These are phyloP conservation scores for Populus pruinosa DNA, from an alignment of 345 rosid species.

Conservation along the genomic window DNA sequence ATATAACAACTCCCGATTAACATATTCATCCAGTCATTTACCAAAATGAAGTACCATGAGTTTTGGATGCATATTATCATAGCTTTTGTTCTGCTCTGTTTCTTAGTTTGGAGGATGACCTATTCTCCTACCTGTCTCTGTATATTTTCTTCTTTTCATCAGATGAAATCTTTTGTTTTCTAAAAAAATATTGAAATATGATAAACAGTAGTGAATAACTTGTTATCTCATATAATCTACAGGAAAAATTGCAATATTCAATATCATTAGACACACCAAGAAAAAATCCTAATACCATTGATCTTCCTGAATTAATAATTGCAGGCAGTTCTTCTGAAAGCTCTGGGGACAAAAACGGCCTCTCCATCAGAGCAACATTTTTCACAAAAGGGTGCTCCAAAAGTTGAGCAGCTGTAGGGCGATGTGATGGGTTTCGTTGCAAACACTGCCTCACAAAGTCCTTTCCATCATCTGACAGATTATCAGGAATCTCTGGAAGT, in stretches of 20 bases:
- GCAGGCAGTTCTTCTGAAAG: constrained; percentile 37
- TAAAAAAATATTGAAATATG: too few species aligned
- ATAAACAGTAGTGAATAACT: too few species aligned
- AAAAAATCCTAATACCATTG: constrained; percentile 40
- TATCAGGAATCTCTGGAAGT: constrained; percentile 69
- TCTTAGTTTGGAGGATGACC: neutral
- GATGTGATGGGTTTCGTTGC: constrained; percentile 55
- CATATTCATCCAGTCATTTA: neutral
- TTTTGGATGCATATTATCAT: neutral
- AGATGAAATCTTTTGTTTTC: neutral
- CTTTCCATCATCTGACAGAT: constrained; percentile 62
- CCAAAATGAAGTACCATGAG: neutral
- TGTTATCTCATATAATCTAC: too few species aligned
- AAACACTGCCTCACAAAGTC: constrained; percentile 58
- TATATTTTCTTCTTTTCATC: neutral
- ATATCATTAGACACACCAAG: neutral
- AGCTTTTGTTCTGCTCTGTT: neutral
- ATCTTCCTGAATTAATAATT: constrained; percentile 46
- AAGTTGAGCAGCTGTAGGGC: constrained; percentile 57
- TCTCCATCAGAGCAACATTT: constrained; percentile 48
- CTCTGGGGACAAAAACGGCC: constrained; percentile 40
- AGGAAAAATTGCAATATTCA: too few species aligned
- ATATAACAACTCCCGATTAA: neutral
- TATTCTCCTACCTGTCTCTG: neutral
- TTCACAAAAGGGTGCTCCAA: constrained; percentile 63